Percentiles rank a stretch among this genome's conserved stretches.
Evolutionary conservation across 345 rosid genomes (phyloP).

Genomic region (Garcia nutans): DNA sequence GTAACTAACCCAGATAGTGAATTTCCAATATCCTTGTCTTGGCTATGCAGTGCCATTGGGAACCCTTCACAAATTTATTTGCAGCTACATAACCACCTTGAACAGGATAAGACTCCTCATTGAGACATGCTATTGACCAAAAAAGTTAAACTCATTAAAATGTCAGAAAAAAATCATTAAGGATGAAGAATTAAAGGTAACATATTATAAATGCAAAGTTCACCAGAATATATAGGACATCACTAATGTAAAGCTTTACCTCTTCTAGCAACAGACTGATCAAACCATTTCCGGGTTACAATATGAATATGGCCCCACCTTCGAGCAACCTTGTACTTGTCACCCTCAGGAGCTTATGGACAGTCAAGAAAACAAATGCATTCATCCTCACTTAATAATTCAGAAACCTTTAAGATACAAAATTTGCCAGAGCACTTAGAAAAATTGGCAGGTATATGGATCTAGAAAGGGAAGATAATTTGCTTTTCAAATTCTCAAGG

Average conservation of each 20-base stretch:
- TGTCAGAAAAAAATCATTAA: not conserved
- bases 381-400: not conserved
- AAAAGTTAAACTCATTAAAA: constrained; percentile 27
- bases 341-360: constrained; percentile 79
- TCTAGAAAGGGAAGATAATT: not conserved
- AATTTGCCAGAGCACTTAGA: not conserved
- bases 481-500: not conserved
- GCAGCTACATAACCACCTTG: constrained; percentile 45
- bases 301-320: constrained; percentile 88
- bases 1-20: constrained; percentile 37
- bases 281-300: constrained; percentile 81
- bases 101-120: constrained; percentile 84
- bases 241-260: constrained; percentile 46
- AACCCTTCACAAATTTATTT: constrained; percentile 38
- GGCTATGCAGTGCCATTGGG: constrained; percentile 46
- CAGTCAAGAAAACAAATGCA: constrained; percentile 8
- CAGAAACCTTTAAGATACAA: not conserved
- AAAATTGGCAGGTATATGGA: not conserved
- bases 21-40: constrained; percentile 41
- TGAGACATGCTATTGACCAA: constrained; percentile 77
- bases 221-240: constrained; percentile 15
- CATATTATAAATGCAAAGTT: constrained; percentile 14
- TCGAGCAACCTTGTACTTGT: constrained; percentile 82
- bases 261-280: constrained; percentile 74
- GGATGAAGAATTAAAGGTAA: constrained; percentile 3